These are phyloP conservation scores for Mortierella antarctica DNA, from an alignment of 192 early-diverging fungal genomes.

Conservation along the genomic window DNA sequence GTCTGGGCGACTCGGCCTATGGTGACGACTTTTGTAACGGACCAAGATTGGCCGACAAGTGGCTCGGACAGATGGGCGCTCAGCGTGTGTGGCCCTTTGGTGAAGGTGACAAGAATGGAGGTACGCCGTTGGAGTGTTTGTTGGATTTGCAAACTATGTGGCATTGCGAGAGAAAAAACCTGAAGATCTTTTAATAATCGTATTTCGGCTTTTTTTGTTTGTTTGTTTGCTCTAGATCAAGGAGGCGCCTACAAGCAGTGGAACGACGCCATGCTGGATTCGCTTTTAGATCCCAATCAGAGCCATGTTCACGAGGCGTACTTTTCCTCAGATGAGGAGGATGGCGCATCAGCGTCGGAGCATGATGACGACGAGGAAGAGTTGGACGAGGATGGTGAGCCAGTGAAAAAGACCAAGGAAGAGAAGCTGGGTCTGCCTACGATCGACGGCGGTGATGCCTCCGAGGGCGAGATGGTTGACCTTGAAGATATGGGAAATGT, in stretches of 20 bases:
- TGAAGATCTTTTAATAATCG: not conserved
- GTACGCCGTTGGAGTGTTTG: slow-evolving; percentile 17
- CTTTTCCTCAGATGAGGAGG: slow-evolving; percentile 58
- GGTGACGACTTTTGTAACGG: slow-evolving; percentile 68
- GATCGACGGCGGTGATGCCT: slow-evolving; percentile 56
- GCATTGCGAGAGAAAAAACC: not conserved
- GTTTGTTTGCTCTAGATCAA: slow-evolving; percentile 27
- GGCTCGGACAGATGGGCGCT: slow-evolving; percentile 69
- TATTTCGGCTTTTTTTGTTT: not conserved
- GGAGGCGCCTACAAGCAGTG: slow-evolving; percentile 50
- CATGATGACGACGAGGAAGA: slow-evolving; percentile 60
- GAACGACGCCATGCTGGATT: slow-evolving; percentile 41
- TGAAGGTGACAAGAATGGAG: slow-evolving; percentile 70
- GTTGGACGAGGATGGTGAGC: slow-evolving; percentile 32
- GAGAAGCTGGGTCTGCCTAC: slow-evolving; percentile 50
- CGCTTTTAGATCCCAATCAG: slow-evolving; percentile 55
- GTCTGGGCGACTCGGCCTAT: slow-evolving; percentile 78
- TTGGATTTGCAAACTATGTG: slow-evolving; percentile 27
- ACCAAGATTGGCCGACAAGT: slow-evolving; percentile 67
- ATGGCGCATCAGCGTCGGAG: slow-evolving; percentile 65
- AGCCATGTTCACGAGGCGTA: slow-evolving; percentile 59
- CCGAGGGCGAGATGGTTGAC: slow-evolving; percentile 72
- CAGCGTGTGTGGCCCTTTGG: slow-evolving; percentile 68
- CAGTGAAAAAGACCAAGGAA: slow-evolving; percentile 43
- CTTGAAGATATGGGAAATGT: slow-evolving; percentile 79